Percentiles rank a stretch among this genome's conserved stretches.
These are phyloP conservation scores for Gnaphalium uliginosum DNA, from an alignment of 129 eudicot species.

Conservation along the genomic window DNA sequence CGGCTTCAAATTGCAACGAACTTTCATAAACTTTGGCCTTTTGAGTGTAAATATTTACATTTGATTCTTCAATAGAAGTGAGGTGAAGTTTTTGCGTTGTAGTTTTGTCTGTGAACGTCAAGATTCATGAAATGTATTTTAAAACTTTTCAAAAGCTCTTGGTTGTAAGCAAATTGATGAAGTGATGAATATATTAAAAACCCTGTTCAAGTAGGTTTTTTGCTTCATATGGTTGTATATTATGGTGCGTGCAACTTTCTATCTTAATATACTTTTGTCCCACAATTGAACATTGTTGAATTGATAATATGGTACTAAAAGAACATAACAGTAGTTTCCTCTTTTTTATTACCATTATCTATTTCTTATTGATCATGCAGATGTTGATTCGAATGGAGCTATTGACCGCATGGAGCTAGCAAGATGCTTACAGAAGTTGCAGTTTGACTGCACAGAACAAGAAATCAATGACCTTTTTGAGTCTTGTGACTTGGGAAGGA, in stretches of 20 bases:
- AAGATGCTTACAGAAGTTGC: conserved; percentile 56
- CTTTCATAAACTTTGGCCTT: no score
- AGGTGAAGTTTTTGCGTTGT: no score
- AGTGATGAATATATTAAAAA: neutral
- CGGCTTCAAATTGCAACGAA: no score
- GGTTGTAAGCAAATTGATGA: neutral
- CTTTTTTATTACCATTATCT: neutral
- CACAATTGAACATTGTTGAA: neutral
- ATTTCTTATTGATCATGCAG: conserved; percentile 25
- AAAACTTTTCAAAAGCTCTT: neutral
- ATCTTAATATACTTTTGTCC: neutral
- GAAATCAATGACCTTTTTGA: conserved; percentile 59
- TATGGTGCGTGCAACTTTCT: neutral
- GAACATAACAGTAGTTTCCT: no score
- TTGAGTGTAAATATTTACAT: no score
- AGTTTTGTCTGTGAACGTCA: no score
- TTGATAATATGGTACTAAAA: neutral
- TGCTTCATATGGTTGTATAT: neutral
- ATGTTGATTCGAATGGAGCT: conserved; percentile 56
- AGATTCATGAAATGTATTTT: no score
- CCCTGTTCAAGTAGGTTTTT: neutral
- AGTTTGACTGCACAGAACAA: conserved; percentile 43
- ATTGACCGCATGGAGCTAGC: conserved; percentile 53
- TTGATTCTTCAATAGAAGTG: no score
- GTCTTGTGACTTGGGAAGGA: conserved; percentile 55